Percentiles rank a stretch among this genome's conserved stretches.
These are phyloP conservation scores for Allium cepa DNA, from an alignment of 106 monocot species.

Conservation along the genomic window DNA sequence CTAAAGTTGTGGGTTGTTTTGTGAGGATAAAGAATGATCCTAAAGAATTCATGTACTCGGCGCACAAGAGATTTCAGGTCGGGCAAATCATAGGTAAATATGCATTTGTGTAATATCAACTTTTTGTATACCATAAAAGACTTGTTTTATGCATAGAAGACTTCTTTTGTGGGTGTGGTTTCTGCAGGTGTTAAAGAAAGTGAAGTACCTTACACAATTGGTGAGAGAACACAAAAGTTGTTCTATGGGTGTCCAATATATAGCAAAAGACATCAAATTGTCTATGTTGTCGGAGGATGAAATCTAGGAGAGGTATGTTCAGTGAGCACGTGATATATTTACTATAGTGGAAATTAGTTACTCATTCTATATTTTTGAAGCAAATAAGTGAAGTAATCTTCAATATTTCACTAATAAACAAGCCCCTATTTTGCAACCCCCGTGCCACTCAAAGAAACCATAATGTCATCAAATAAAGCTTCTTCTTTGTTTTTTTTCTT, in stretches of 20 bases:
- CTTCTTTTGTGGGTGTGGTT: neutral
- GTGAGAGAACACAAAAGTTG: slow-evolving; percentile 43
- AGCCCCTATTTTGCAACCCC: too few species aligned
- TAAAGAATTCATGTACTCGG: slow-evolving; percentile 31
- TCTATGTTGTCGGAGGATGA: slow-evolving; percentile 73
- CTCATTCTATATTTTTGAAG: too few species aligned
- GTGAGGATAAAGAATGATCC: slow-evolving; percentile 71
- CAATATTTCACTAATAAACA: too few species aligned
- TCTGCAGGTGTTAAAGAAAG: slow-evolving; percentile 48
- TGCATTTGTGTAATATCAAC: neutral
- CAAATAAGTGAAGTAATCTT: too few species aligned
- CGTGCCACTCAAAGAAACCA: too few species aligned
- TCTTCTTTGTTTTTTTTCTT: too few species aligned
- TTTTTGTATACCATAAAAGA: neutral
- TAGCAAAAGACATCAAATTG: slow-evolving; percentile 51
- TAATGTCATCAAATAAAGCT: too few species aligned
- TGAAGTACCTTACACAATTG: slow-evolving; percentile 40
- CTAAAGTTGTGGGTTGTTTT: slow-evolving; percentile 72
- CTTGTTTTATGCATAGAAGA: too few species aligned
- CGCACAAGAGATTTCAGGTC: slow-evolving; percentile 41
- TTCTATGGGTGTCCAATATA: slow-evolving; percentile 53
- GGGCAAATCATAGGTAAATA: slow-evolving; percentile 57
- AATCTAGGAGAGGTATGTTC: slow-evolving; percentile 60
- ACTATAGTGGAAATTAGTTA: too few species aligned
- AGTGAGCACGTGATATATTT: too few species aligned